A percentile compares a stretch with the other conserved stretches of the same genome.
phyloP scores from a whole-genome alignment of 164 flowering plant genomes.

The Vitis riparia region DNA sequence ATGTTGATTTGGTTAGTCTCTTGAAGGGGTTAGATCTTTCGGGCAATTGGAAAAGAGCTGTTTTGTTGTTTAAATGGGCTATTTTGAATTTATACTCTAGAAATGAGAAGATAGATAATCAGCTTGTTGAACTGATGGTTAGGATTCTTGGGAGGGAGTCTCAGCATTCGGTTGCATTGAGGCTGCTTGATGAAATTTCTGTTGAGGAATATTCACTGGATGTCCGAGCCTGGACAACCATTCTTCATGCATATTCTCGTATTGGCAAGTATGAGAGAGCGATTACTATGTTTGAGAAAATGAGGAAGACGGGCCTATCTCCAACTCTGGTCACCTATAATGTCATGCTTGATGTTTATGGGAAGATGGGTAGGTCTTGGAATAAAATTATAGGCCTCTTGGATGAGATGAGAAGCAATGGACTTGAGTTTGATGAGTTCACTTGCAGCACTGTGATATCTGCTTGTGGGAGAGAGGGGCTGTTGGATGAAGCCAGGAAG shows the following conservation, averaged over 20 bases:
- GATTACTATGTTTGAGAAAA: slow-evolving; percentile 44
- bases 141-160: slow-evolving; percentile 75
- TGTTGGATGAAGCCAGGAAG: slow-evolving; percentile 66
- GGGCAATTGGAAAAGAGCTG: slow-evolving; percentile 66
- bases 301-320: slow-evolving; percentile 55
- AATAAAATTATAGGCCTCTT: slow-evolving; percentile 53
- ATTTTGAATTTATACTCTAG: slow-evolving; percentile 20
- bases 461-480: slow-evolving; percentile 88
- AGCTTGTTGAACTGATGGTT: slow-evolving; percentile 56
- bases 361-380: slow-evolving; percentile 92
- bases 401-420: slow-evolving; percentile 68
- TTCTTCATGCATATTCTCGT: slow-evolving; percentile 70
- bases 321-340: slow-evolving; percentile 86
- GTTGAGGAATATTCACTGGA: slow-evolving; percentile 61
- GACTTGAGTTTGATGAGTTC: slow-evolving; percentile 79
- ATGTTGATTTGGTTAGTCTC: slow-evolving; percentile 57
- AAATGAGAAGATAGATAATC: slow-evolving; percentile 31
- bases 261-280: slow-evolving; percentile 60
- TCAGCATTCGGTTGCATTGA: slow-evolving; percentile 57
- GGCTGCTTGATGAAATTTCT: slow-evolving; percentile 67
- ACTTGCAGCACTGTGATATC: slow-evolving; percentile 92
- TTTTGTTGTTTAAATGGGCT: slow-evolving; percentile 74
- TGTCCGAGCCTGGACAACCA: slow-evolving; percentile 65
- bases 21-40: slow-evolving; percentile 64
- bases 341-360: slow-evolving; percentile 88